These are phyloP conservation scores for Pisolithus marmoratus DNA, from an alignment of 768 basidiomycete species.

Conservation along the genomic window DNA sequence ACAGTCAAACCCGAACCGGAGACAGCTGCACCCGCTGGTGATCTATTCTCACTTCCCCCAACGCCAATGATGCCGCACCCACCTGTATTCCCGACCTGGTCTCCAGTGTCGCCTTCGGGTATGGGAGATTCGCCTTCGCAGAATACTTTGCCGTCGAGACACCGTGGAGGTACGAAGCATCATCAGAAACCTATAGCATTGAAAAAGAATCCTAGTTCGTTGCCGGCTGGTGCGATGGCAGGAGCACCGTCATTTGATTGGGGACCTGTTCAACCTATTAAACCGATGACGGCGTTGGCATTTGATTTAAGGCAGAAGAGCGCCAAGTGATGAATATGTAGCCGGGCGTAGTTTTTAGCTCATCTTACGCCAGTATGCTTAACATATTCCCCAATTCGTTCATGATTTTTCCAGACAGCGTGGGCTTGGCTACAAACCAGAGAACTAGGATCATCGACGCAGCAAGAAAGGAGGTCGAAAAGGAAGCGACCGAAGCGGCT, in stretches of 20 bases:
- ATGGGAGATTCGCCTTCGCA: conserved; percentile 9
- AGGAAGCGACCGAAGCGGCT: no score
- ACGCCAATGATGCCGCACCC: conserved; percentile 24
- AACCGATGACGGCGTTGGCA: conserved; percentile 5
- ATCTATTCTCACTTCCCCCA: conserved; percentile 7
- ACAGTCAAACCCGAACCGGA: conserved; percentile 6
- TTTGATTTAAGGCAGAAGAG: neutral
- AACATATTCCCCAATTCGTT: no score
- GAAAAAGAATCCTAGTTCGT: conserved; percentile 19
- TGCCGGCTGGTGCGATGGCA: no score
- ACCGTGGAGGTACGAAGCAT: conserved; percentile 21
- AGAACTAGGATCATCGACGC: no score
- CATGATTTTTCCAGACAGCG: no score
- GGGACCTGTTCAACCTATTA: conserved; percentile 20
- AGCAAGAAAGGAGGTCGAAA: no score
- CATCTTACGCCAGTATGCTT: no score
- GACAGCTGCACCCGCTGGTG: neutral
- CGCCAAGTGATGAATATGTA: neutral
- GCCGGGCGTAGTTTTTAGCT: no score
- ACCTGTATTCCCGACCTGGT: conserved; percentile 15
- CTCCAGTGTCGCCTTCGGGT: conserved; percentile 14
- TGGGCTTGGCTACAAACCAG: no score
- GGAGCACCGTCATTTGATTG: conserved; percentile 15
- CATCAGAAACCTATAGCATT: conserved; percentile 31
- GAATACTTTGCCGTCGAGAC: conserved; percentile 19